Conservation (phyloP, 2,329 filamentous ascomycete species). For the Torrubiellomyces zombiae region DNA sequence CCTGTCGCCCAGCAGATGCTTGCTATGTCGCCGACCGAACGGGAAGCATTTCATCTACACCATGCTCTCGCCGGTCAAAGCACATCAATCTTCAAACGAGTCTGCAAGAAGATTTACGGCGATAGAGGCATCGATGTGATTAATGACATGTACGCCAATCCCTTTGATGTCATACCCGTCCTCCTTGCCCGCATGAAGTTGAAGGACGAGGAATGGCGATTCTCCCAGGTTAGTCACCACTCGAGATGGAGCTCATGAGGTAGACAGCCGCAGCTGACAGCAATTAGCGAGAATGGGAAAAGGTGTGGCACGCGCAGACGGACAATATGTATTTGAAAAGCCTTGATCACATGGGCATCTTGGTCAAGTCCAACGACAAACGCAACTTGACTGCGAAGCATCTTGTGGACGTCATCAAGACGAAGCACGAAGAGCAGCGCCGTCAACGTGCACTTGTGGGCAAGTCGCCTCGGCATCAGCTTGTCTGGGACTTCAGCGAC, state of each 20-base stretch:
- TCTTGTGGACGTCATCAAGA: constrained; percentile 77
- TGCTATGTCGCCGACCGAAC: constrained; percentile 57
- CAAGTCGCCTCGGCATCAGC: constrained; percentile 52
- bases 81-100: constrained; percentile 90
- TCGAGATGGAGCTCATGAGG: neutral
- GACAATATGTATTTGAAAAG: constrained; percentile 91
- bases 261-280: constrained; percentile 17
- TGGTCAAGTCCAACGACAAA: constrained; percentile 80
- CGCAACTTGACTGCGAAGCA: constrained; percentile 80
- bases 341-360: constrained; percentile 89
- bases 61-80: constrained; percentile 78
- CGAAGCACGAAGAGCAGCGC: constrained; percentile 80
- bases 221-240: constrained; percentile 41
- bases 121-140: constrained; percentile 76
- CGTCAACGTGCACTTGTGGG: constrained; percentile 48
- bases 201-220: constrained; percentile 95
- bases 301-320: constrained; percentile 94
- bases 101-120: constrained; percentile 95
- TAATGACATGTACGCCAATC: constrained; percentile 67
- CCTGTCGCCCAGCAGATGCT: constrained; percentile 85
- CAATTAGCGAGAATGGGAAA: constrained; percentile 98
- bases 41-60: constrained; percentile 61
- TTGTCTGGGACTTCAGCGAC: constrained; percentile 58
- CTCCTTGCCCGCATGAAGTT: constrained; percentile 81
- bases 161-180: constrained; percentile 76